Evolutionary conservation across 106 monocot genomes (phyloP), one percentile per base, ranked within the genome.

Genomic region (Acorus calamus): DNA sequence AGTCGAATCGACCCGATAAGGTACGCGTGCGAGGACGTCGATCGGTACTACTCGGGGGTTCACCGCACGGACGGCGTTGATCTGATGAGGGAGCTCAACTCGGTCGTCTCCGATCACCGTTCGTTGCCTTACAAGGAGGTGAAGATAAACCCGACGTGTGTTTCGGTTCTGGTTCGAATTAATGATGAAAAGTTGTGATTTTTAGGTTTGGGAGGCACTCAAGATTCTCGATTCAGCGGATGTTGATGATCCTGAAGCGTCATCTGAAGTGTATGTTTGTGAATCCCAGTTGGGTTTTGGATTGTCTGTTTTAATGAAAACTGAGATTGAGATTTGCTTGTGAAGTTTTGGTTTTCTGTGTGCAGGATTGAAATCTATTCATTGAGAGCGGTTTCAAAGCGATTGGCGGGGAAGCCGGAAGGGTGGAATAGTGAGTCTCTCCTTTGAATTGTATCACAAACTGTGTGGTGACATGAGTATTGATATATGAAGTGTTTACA

Each of bases 381-480:
- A 6, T 71, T 76, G 64, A 84, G 77, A 69, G 68, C 79, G 3
- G 87, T 92, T 28, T 44, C 86, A 53, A 92, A 92, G 69, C 8
- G 4, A 50, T 66, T 84, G 68, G 87, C 92, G 58, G 92, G 86
- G 45, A 84, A 81, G 57, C 74, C 81, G 42, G 72, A 87, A 1
- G 92, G 92, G 74, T 92, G 92, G 92, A 92, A 92, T 68, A 87
- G 92, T 92, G 71, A 81, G 84, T 75, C 28, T 46, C 28, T 7
- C 11, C 54, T 56, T 66, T 66, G 44, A 42, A 7, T 66, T 5
- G 11, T 56, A 6, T 28, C 28, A 28, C 28, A 28, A 28, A 28
- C 28, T 28, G 28, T 28, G 28, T 28, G 28, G 28, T 28, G 28
- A 28, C 28, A 28, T 28, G 28, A 28, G 1, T 28, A 0, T 28